phyloP scores from a whole-genome alignment of 495 filamentous ascomycete species.

The Penicillium chermesinum region DNA sequence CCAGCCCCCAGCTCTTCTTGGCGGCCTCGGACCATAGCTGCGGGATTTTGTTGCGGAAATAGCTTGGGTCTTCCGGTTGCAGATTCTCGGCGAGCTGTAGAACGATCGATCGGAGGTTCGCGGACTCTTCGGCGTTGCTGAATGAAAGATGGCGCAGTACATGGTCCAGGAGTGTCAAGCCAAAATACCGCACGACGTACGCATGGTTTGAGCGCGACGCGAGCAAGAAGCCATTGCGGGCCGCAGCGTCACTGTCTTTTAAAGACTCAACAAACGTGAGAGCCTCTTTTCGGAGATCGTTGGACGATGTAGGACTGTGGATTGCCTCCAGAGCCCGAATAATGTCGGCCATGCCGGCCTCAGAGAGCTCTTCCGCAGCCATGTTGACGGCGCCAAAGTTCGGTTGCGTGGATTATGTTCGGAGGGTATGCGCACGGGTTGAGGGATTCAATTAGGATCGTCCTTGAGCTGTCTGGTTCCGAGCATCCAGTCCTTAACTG shows the following conservation, averaged over 20 bases:
- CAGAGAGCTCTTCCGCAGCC: constrained; percentile 38
- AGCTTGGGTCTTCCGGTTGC: constrained; percentile 67
- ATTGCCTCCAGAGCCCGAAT: constrained; percentile 79
- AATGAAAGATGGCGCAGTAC: constrained; percentile 78
- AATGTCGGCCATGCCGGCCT: constrained; percentile 51
- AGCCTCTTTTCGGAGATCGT: constrained; percentile 79
- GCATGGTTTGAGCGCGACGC: constrained; percentile 67
- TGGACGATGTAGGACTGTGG: constrained; percentile 75
- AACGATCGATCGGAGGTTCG: constrained; percentile 64
- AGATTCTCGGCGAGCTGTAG: constrained; percentile 71
- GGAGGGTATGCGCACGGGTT: not conserved
- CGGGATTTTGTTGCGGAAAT: constrained; percentile 90
- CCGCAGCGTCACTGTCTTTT: constrained; percentile 71
- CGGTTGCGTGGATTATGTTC: not conserved
- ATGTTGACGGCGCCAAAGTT: constrained; percentile 21
- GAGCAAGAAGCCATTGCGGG: constrained; percentile 78
- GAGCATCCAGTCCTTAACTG: not conserved
- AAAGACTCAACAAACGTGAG: constrained; percentile 76
- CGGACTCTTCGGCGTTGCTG: constrained; percentile 56
- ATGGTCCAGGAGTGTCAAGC: constrained; percentile 83
- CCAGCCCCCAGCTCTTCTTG: constrained; percentile 83
- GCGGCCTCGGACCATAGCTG: constrained; percentile 92
- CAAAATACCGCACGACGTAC: constrained; percentile 85
- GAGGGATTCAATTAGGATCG: not conserved
- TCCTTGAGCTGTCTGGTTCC: not conserved